phyloP scores from a whole-genome alignment of 768 basidiomycete genomes.

The Tylopilus rubrobrunneus region DNA sequence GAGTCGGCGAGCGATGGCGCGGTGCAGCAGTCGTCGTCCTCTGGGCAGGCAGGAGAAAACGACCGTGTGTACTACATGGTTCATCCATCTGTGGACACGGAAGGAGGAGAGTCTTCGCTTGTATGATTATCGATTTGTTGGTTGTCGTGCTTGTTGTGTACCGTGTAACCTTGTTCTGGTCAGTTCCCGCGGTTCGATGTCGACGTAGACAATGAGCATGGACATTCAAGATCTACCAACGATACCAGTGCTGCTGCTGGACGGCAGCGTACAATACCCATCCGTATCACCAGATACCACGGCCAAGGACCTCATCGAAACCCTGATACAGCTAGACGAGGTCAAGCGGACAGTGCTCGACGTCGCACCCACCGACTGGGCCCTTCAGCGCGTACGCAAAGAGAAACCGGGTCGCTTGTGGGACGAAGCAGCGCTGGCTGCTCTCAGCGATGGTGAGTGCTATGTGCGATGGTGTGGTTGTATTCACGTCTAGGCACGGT shows the following conservation, averaged over 20 bases:
- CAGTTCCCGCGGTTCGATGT: conserved; percentile 1
- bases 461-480: not conserved
- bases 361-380: conserved; percentile 60
- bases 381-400: conserved; percentile 57
- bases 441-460: conserved; percentile 58
- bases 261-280: conserved; percentile 59
- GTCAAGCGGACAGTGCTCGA: conserved; percentile 54
- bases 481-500: conserved; percentile 10
- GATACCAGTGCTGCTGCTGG: conserved; percentile 57
- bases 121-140: conserved; percentile 8
- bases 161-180: not conserved
- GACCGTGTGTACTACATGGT: conserved; percentile 84
- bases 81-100: conserved; percentile 81
- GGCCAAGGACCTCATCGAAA: conserved; percentile 57
- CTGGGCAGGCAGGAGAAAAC: conserved; percentile 49
- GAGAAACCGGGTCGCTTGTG: conserved; percentile 60
- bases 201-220: conserved; percentile 10
- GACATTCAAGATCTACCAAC: conserved; percentile 34
- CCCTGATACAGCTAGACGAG: conserved; percentile 44
- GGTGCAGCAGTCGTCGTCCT: conserved; percentile 41
- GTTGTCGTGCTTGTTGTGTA: conserved; percentile 5
- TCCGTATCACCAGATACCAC: conserved; percentile 51
- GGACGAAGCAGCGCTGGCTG: conserved; percentile 68
- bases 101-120: conserved; percentile 40
- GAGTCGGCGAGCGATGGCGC: conserved; percentile 60